A percentile compares a stretch with the other conserved stretches of the same genome.
Evolutionary conservation across 2,329 filamentous ascomycete genomes (phyloP).

Genomic region (Hirsutella thompsonii): DNA sequence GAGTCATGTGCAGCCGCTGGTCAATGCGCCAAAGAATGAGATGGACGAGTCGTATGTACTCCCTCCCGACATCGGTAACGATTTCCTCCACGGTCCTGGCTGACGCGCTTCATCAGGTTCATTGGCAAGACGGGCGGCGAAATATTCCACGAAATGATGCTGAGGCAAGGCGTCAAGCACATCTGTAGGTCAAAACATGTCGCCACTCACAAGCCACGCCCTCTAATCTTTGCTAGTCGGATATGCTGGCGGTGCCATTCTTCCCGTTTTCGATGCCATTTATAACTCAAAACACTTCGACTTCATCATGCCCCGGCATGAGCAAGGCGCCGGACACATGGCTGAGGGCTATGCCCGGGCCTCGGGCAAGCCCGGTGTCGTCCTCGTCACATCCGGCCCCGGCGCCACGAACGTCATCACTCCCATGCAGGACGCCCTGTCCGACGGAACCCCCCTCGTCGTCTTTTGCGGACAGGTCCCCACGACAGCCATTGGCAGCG

Average conservation of each 20-base stretch:
- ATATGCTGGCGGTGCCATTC: conserved; percentile 90
- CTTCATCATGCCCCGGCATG: conserved; percentile 88
- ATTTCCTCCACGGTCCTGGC: no score
- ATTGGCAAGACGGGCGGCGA: conserved; percentile 91
- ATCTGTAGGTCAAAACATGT: conserved; percentile 54
- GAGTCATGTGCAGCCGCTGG: conserved; percentile 57
- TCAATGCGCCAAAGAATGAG: conserved; percentile 43
- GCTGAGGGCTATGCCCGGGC: conserved; percentile 93
- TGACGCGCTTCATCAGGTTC: conserved; percentile 41
- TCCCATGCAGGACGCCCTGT: conserved; percentile 89
- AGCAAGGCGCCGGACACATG: conserved; percentile 98
- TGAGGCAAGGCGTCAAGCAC: conserved; percentile 81
- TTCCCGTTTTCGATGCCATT: conserved; percentile 96
- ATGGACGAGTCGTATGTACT: conserved; percentile 67
- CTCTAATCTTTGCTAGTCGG: conserved; percentile 40
- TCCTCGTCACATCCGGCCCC: conserved; percentile 91
- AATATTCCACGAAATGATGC: conserved; percentile 99
- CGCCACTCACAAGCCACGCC: background rate
- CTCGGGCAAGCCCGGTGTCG: conserved; percentile 86
- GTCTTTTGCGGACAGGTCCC: conserved; percentile 92
- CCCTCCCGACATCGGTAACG: background rate
- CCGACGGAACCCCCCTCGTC: conserved; percentile 90
- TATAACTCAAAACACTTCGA: conserved; percentile 97
- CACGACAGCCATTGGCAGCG: conserved; percentile 81
- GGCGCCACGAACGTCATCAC: conserved; percentile 95